phyloP scores from a whole-genome alignment of 768 basidiomycete species.

The Russula virescens region DNA sequence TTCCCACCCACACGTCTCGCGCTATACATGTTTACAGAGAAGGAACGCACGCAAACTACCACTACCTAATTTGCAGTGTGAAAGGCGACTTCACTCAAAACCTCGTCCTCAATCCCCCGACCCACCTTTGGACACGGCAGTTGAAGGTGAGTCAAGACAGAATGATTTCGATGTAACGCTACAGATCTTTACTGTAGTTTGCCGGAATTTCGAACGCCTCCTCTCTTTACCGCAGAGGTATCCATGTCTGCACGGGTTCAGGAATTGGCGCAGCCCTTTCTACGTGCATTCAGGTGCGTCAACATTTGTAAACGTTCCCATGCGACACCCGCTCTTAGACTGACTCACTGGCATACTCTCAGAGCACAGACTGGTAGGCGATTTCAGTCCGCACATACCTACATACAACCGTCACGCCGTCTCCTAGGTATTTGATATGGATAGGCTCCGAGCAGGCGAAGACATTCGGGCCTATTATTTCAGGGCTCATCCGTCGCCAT shows the following conservation, averaged over 20 bases:
- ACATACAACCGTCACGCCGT: conserved; percentile 10
- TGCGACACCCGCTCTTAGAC: neutral
- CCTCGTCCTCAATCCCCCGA: conserved; percentile 65
- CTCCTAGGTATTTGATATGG: conserved; percentile 69
- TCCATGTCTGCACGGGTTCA: conserved; percentile 78
- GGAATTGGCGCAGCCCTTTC: conserved; percentile 76
- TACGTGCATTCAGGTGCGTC: conserved; percentile 35
- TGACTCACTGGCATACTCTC: conserved; percentile 38
- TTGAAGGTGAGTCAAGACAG: conserved; percentile 50
- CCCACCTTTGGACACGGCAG: conserved; percentile 70
- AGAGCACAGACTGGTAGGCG: conserved; percentile 62
- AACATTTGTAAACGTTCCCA: neutral
- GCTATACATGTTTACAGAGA: conserved; percentile 40
- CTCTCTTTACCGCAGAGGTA: conserved; percentile 69
- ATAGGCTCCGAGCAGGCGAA: conserved; percentile 82
- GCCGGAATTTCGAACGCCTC: conserved; percentile 80
- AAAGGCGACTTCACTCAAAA: conserved; percentile 76
- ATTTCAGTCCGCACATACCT: neutral
- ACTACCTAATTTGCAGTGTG: conserved; percentile 78
- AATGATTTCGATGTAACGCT: neutral
- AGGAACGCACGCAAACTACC: conserved; percentile 64
- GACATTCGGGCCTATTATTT: conserved; percentile 78
- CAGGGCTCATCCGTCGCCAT: conserved; percentile 63
- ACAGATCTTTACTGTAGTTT: conserved; percentile 40
- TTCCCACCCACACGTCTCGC: conserved; percentile 18